Percentiles rank a stretch among this genome's conserved stretches.
Conservation (phyloP, 202 grass and related monocot genomes). For the Brachypodium distachyon region DNA sequence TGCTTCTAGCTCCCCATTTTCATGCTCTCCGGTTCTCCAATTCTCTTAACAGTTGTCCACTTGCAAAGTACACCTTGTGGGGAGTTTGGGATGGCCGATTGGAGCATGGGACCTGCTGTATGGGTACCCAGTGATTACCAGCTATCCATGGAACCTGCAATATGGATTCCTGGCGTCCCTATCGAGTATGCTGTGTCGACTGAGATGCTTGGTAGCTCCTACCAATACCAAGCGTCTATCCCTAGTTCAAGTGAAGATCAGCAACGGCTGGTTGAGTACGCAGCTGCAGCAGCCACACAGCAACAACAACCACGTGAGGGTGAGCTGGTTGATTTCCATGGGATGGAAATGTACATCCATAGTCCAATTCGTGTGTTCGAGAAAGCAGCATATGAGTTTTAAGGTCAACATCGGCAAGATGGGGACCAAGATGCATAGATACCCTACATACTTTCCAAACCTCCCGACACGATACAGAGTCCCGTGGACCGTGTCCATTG, state of each 20-base stretch:
- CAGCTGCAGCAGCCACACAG: background rate
- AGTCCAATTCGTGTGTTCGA: background rate
- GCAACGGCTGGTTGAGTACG: background rate
- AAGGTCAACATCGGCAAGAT: background rate
- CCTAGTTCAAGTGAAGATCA: background rate
- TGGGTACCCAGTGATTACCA: background rate
- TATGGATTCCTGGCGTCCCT: background rate
- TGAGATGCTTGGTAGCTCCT: background rate
- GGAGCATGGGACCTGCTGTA: background rate
- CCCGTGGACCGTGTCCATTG: background rate
- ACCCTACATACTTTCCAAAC: background rate
- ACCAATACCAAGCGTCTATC: background rate
- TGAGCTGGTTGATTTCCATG: too few relatives aligned
- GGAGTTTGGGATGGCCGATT: background rate
- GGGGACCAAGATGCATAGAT: background rate
- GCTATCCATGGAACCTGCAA: background rate
- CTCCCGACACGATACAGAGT: background rate
- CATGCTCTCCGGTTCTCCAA: too few relatives aligned
- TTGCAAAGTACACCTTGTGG: too few relatives aligned
- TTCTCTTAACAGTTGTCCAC: background rate
- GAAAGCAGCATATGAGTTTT: background rate
- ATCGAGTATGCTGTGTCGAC: background rate
- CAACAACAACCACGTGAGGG: too few relatives aligned
- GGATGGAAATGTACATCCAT: too few relatives aligned
- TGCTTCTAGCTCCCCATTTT: too few relatives aligned